Evolutionary conservation across 2,329 filamentous ascomycete species (phyloP), one percentile per base, ranked within the genome.

Genomic region (Nemania sp.): DNA sequence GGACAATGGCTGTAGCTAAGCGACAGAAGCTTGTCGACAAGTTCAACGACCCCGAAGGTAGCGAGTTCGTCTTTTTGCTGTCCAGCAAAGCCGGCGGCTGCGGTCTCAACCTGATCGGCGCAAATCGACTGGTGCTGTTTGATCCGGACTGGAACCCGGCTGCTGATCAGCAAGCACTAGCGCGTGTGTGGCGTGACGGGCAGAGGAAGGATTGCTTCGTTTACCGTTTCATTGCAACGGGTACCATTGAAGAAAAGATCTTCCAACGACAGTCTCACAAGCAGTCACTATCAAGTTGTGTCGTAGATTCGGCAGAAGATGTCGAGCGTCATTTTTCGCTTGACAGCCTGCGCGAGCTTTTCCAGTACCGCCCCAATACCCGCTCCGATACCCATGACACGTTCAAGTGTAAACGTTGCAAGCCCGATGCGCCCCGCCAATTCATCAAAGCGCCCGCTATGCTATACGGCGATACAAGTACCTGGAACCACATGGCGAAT

Each of bases 181-280:
- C 95, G 37, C 90, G 95, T 80, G 95, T 99, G 18, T 99, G 95
- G 95, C 91, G 95, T 81, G 95, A 99, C 70, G 95, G 95, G 0
- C 95, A 99, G 76, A 98, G 96, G 83, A 99, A 99, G 74, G 95
- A 99, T 72, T 99, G 95, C 72, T 99, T 99, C 70, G 95, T 99
- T 15, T 99, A 99, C 76, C 90, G 95, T n/a, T 99, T 99, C 78
- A 99, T 99, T 70, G 91, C 93, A 0, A 98, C 96, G 0, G 95
- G 95, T 3, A 97, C 93, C 0, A 99, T 99, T 63, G 95, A 99
- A 73, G 95, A 99, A 77, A 99, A 99, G 79, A 97, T 99, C 68
- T 99, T 99, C 79, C 95, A 99, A 76, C 89, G 96, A 10, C 95
- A 99, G 73, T 96, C 91, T 0, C 96, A 99, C 81, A 99, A 99